A percentile compares a stretch with the other conserved stretches of the same genome.
Evolutionary conservation across 331 rosid species (phyloP).

Genomic region (Pyracantha coccinea): DNA sequence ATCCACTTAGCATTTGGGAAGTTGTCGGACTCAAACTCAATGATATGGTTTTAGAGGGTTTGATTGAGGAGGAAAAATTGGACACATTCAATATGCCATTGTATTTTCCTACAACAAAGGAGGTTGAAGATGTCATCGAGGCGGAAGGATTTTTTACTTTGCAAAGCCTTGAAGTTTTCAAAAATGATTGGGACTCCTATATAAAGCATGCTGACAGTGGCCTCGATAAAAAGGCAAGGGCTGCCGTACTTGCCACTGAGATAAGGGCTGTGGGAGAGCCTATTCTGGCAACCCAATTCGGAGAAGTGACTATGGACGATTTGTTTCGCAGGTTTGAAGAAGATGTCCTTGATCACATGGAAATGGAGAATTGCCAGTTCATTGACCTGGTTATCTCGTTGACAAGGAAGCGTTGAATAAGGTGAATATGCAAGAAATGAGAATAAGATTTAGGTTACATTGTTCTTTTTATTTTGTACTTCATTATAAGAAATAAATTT

Average conservation of each 20-base stretch:
- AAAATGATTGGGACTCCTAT: constrained; percentile 9
- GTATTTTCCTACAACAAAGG: constrained; percentile 20
- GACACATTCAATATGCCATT: constrained; percentile 28
- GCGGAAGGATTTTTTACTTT: constrained; percentile 33
- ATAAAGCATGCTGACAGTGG: not conserved
- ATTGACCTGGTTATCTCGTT: constrained; percentile 24
- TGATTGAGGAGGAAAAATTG: constrained; percentile 24
- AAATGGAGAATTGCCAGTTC: constrained; percentile 5
- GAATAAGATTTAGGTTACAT: not conserved
- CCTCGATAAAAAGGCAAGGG: constrained; percentile 14
- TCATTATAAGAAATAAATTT: no score
- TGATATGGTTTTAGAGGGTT: constrained; percentile 35
- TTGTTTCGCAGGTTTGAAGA: constrained; percentile 22
- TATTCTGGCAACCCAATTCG: constrained; percentile 25
- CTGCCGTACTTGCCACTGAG: not conserved
- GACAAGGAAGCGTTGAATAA: constrained; percentile 5
- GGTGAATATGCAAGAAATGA: not conserved
- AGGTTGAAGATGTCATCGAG: constrained; percentile 20
- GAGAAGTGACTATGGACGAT: constrained; percentile 31
- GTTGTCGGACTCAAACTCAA: constrained; percentile 15
- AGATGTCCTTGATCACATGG: constrained; percentile 8
- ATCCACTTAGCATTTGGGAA: constrained; percentile 12
- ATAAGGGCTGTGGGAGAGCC: constrained; percentile 32
- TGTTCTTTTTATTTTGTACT: not conserved
- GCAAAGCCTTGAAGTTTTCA: constrained; percentile 11